These are phyloP conservation scores for Saccharomyces hybrid DNA, from an alignment of 1,139 yeast genomes.

Conservation along the genomic window DNA sequence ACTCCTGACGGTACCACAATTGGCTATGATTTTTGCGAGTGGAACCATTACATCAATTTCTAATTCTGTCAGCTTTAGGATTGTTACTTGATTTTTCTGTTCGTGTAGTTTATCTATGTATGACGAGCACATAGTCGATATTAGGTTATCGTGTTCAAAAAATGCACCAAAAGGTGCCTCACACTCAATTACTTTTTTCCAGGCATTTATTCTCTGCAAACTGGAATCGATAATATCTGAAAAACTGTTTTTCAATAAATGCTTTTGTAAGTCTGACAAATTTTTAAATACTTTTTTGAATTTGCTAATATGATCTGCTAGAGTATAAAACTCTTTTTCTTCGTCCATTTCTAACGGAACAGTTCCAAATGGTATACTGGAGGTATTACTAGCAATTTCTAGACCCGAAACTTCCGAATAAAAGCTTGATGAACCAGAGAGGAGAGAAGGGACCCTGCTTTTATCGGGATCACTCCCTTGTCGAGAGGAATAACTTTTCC, in stretches of 20 bases:
- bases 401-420: conserved; percentile 9
- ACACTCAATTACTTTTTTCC: conserved; percentile 19
- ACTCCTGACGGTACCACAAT: conserved; percentile 20
- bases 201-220: conserved; percentile 12
- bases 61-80: conserved; percentile 22
- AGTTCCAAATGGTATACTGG: background rate
- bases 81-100: conserved; percentile 25
- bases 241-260: conserved; percentile 8
- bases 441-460: conserved; percentile 1
- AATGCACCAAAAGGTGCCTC: conserved; percentile 8
- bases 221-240: conserved; percentile 11
- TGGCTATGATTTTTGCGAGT: conserved; percentile 18
- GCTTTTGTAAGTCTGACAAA: conserved; percentile 9
- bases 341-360: background rate
- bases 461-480: background rate
- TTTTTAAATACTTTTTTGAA: conserved; percentile 17
- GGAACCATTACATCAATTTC: conserved; percentile 27
- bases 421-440: conserved; percentile 11
- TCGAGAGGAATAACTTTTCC: background rate
- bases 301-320: conserved; percentile 17
- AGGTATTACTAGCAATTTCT: background rate
- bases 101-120: conserved; percentile 19
- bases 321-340: conserved; percentile 5
- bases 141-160: conserved; percentile 3
- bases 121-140: conserved; percentile 13